Base-by-base conservation (phyloP, 2,329 filamentous ascomycete species). In the Penicillium digitatum region DNA sequence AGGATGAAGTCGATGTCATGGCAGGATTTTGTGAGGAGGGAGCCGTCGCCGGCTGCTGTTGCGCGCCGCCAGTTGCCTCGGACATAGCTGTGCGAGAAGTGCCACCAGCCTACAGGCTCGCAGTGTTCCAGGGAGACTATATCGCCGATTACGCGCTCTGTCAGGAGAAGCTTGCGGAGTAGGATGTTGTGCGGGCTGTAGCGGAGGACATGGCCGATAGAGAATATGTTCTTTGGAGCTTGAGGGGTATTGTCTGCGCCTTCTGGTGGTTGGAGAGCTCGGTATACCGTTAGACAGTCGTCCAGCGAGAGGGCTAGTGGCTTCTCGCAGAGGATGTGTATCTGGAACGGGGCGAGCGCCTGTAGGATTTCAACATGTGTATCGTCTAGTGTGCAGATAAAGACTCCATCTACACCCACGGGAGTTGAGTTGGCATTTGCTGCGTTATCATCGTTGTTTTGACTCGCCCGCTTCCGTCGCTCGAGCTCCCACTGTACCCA, bases 281-380 rank as follows among this genome's bases (percentile, higher is more conserved):
- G 70, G 55, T 69, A 90, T 66, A 95, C 93, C 40, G 78, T 79
- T 34, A 96, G 76, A 68, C 91, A 96, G 65, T 94, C 90, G 18
- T 80, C 72, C 27, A 97, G 76, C 0, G 83, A 87, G 22, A 90
- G 90, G 0, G 91, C 90, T 51, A 99, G 76, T 2, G 94, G 94
- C 75, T 99, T 99, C 79, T 99, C 94, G 71, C 91, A 95, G 80
- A 96, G 89, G 60, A 97, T 85, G 71, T 96, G 91, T 45, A 96
- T 76, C 2, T 79, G 82, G 69, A 78, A 75, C 12, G 82, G 82
- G 1, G 88, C 87, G 49, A 96, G 79, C 1, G 84, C 88, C 40
- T 87, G 80, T 22, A 96, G 82, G 45, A 93, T 90, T 53, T 91
- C 87, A 47, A 85, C 85, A 72, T 99, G 94, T 76, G 89, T 87